Base-by-base conservation (phyloP, 176 grass and related monocot genomes). In the Avena atlantica region DNA sequence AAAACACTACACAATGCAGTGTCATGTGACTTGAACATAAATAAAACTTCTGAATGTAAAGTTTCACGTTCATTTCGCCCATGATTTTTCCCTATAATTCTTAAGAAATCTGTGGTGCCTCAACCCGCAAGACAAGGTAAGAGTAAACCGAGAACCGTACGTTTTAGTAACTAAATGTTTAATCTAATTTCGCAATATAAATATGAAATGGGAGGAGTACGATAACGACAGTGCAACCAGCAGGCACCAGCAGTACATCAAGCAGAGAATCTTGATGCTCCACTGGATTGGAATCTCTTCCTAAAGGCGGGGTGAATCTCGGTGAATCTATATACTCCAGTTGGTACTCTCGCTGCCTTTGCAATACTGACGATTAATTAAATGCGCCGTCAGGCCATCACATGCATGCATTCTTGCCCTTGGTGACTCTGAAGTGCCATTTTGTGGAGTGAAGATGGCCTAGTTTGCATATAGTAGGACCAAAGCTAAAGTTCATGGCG, bases 211-310 rank as follows among this genome's bases (percentile, higher is more conserved):
- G 14, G 64, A 13, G 14, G 64, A 13, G 15, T 71, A 80, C 50
- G 47, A 50, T 19, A 49, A 63, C 24, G 20, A 81, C 69, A 25
- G 2, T 16, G 7, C 27, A 53, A 75, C 29, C 20, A 63, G 34
- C 14, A 63, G 34, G 12, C 6, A 64, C 51, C 13, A 70, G 49
- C 42, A n/a, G 17, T 55, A 23, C 27, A 34, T 36, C 14, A 56
- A 50, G 9, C 50, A 79, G 29, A 74, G 81, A 89, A 85, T 80
- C 76, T 85, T 65, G 56, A 15, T 1, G 27, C 16, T 49, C 25
- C 44, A 29, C 13, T 70, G 8, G 10, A 70, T 10, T 31, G 81
- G 81, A 80, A 85, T 85, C 87, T 89, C 82, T 59, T 8, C 23
- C 10, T 2, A 45, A 14, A 36, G 45, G 55, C 11, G 19, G 63